These are phyloP conservation scores for Quercus ilex DNA, from an alignment of 306 rosid species.

Conservation along the genomic window DNA sequence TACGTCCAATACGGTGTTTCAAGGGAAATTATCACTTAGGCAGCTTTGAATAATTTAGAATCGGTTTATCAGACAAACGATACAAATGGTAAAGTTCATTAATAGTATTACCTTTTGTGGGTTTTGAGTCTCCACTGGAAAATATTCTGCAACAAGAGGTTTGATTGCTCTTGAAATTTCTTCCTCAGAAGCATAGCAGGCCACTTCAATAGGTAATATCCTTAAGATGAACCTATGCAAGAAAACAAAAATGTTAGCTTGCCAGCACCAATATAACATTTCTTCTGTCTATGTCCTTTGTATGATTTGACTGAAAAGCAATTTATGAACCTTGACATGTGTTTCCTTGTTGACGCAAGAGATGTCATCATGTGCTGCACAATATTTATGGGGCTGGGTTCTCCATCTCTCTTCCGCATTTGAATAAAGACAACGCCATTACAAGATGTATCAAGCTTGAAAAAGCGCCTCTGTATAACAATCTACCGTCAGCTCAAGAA, in stretches of 20 bases:
- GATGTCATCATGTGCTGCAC: slow-evolving; percentile 76
- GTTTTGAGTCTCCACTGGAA: slow-evolving; percentile 61
- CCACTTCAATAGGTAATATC: slow-evolving; percentile 78
- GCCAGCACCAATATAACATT: slow-evolving; percentile 12
- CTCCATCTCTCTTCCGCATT: slow-evolving; percentile 76
- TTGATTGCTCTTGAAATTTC: slow-evolving; percentile 76
- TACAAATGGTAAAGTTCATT: neutral
- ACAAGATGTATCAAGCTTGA: slow-evolving; percentile 85
- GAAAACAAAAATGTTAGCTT: slow-evolving; percentile 6
- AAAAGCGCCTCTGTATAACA: slow-evolving; percentile 62
- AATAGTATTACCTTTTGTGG: slow-evolving; percentile 61
- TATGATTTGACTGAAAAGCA: slow-evolving; percentile 7
- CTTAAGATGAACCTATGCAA: slow-evolving; percentile 79
- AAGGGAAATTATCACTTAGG: neutral
- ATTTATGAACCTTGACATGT: slow-evolving; percentile 69
- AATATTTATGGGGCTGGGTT: slow-evolving; percentile 66
- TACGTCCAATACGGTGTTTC: neutral
- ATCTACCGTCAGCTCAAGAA: slow-evolving; percentile 10
- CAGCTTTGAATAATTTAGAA: slow-evolving; percentile 3
- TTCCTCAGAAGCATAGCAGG: slow-evolving; percentile 97
- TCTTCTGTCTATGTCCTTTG: slow-evolving; percentile 9
- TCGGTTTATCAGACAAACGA: neutral
- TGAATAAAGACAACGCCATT: slow-evolving; percentile 87
- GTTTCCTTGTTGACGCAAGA: slow-evolving; percentile 76
- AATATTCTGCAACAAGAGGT: slow-evolving; percentile 70